Evolutionary conservation across 495 filamentous ascomycete genomes (phyloP).

Genomic region (Chaetomium cochliodes): DNA sequence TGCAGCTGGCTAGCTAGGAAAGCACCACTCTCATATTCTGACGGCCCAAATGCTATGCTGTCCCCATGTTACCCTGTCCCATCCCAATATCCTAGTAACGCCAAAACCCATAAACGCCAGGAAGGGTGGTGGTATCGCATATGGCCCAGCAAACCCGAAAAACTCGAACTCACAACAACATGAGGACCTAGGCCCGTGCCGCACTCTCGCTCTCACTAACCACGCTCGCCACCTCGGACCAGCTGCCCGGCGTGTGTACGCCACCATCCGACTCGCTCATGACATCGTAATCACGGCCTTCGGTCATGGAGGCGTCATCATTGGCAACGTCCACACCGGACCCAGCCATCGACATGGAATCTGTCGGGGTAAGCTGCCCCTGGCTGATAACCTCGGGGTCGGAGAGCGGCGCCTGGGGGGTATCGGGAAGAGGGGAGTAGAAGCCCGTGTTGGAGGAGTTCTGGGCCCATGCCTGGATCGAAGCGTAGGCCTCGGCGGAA

Average conservation of each 20-base stretch:
- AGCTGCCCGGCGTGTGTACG: constrained; percentile 65
- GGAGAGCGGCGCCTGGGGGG: constrained; percentile 38
- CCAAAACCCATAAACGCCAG: constrained; percentile 1
- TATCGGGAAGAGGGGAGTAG: constrained; percentile 53
- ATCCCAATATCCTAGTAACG: background rate
- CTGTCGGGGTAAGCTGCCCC: constrained; percentile 52
- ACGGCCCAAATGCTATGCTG: background rate
- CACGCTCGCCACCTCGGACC: constrained; percentile 76
- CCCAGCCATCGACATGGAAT: constrained; percentile 49
- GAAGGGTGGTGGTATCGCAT: constrained; percentile 1
- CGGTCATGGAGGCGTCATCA: constrained; percentile 33
- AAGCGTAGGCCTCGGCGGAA: constrained; percentile 43
- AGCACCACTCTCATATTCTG: background rate
- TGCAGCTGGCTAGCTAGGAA: background rate
- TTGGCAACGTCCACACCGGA: constrained; percentile 38
- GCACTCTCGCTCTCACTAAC: constrained; percentile 57
- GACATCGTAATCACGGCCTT: constrained; percentile 50
- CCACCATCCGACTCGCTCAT: constrained; percentile 66
- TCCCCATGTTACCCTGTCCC: background rate
- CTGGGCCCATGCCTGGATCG: constrained; percentile 59
- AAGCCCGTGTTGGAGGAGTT: constrained; percentile 42
- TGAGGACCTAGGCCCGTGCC: constrained; percentile 33
- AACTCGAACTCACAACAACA: background rate
- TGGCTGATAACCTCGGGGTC: constrained; percentile 48
- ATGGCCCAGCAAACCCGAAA: background rate